Evolutionary conservation across 2,329 filamentous ascomycete species (phyloP), one percentile per base, ranked within the genome.

Genomic region (Hypomyces perniciosus): DNA sequence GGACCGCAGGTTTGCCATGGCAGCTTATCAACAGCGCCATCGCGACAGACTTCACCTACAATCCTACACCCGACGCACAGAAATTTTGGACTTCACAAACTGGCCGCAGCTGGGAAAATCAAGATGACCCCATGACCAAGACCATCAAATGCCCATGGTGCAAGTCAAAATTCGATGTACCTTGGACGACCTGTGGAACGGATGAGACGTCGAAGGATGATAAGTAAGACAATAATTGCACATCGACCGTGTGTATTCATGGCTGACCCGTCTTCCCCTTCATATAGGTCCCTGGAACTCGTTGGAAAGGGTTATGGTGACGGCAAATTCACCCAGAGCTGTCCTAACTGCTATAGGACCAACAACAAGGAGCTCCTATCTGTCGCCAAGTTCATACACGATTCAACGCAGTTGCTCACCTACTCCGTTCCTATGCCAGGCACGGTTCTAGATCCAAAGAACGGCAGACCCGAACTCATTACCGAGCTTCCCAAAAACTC

Each of bases 1-100:
- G 86, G 84, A 69, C 72, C 2, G 73, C 75, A 1, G 79, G 80
- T 0, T 74, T 92, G 55, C 88, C 87, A 0, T 91, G 85, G 86
- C 61, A 72, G 10, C 63, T 74, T 1, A 68, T 88, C 39, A 75
- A 81, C 51, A 59, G 68, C 1, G 77, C 72, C 37, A 86, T 90
- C 55, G 74, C 85, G 57, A 66, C 72, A 6, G 65, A 72, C 20
- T 84, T 88, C 60, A 73, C 74, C 44, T 88, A 84, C 61, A 65
- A 62, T 1, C 71, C 75, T 3, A 67, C 74, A 0, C 61, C 69
- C 0, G 64, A 65, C 1, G 74, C 77, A 13, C 72, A 72, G 46
- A 56, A 57, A 1, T 54, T 56, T 3, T 89, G 85, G 70, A 66
- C 69, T 2, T 56, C 50, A 1, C 59, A 60, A 10, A 84, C 80